Conservation (phyloP, 225 moss, liverwort and hornwort species). For the Marchantia paleacea region DNA sequence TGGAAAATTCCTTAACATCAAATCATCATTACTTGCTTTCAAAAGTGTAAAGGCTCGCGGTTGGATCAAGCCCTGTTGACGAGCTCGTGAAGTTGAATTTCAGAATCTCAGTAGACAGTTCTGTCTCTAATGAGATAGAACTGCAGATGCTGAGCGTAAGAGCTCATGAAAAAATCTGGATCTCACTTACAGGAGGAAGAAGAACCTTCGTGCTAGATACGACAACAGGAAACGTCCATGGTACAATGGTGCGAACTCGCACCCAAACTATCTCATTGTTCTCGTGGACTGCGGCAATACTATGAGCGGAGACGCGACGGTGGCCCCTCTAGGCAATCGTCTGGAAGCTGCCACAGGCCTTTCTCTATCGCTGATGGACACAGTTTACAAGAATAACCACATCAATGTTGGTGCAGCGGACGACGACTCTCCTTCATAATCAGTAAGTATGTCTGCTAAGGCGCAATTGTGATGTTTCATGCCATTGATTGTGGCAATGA, state of each 20-base stretch:
- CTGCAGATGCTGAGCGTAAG: background rate
- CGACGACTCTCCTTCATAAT: background rate
- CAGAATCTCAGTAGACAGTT: too few species aligned
- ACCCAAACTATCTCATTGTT: background rate
- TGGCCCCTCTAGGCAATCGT: background rate
- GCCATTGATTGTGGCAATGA: background rate
- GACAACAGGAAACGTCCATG: slow-evolving; percentile 5
- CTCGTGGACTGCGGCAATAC: background rate
- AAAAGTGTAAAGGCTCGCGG: too few species aligned
- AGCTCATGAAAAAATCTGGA: background rate
- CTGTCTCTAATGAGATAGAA: too few species aligned
- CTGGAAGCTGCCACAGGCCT: background rate
- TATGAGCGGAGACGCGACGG: background rate
- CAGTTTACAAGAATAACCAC: background rate
- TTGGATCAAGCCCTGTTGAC: too few species aligned
- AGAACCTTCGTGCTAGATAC: background rate
- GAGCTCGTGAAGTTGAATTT: too few species aligned
- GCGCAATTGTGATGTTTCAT: background rate
- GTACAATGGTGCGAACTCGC: background rate
- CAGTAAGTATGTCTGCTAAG: background rate
- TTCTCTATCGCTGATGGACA: background rate
- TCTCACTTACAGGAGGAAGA: background rate
- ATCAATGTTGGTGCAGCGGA: background rate
- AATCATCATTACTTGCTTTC: too few species aligned
- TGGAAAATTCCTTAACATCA: too few species aligned